Conservation (phyloP, 2,329 filamentous ascomycete genomes). For the Pleoardoris graminearum region DNA sequence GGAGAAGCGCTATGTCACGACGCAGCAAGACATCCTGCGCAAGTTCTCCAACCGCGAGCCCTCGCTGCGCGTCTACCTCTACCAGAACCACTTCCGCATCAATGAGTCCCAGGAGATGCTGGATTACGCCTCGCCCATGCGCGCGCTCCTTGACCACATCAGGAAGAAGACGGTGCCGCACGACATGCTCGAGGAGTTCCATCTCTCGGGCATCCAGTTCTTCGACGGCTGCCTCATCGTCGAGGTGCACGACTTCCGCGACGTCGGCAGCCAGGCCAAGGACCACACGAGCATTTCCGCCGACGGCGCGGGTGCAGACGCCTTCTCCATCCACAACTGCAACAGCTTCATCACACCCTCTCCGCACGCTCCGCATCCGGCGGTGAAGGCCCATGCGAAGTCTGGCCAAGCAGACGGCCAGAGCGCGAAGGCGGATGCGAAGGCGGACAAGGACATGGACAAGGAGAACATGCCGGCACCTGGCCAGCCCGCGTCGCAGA, state of each 20-base stretch:
- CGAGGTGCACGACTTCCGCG: slow-evolving; percentile 86
- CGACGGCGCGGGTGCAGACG: slow-evolving; percentile 62
- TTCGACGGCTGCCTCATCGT: slow-evolving; percentile 95
- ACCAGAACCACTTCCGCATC: slow-evolving; percentile 77
- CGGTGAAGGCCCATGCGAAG: slow-evolving; percentile 31
- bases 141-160: slow-evolving; percentile 76
- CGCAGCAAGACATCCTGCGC: slow-evolving; percentile 76
- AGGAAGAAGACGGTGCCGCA: slow-evolving; percentile 79
- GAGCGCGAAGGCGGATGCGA: slow-evolving; percentile 25
- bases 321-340: slow-evolving; percentile 90
- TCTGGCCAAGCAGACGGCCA: slow-evolving; percentile 26
- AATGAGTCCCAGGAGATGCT: slow-evolving; percentile 94
- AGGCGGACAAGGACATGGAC: slow-evolving; percentile 48
- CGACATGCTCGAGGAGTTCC: slow-evolving; percentile 80
- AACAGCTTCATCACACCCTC: slow-evolving; percentile 90
- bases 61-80: slow-evolving; percentile 83
- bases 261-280: slow-evolving; percentile 62
- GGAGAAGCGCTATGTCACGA: slow-evolving; percentile 60
- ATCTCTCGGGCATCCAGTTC: slow-evolving; percentile 72
- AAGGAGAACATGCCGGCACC: slow-evolving; percentile 64
- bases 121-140: slow-evolving; percentile 90
- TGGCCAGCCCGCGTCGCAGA: slow-evolving; percentile 51
- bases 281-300: slow-evolving; percentile 52
- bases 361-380: slow-evolving; percentile 73
- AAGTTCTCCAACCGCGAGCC: slow-evolving; percentile 75